These are phyloP conservation scores for Myxozyma sirexii DNA, from an alignment of 805 yeast genomes.

Conservation along the genomic window DNA sequence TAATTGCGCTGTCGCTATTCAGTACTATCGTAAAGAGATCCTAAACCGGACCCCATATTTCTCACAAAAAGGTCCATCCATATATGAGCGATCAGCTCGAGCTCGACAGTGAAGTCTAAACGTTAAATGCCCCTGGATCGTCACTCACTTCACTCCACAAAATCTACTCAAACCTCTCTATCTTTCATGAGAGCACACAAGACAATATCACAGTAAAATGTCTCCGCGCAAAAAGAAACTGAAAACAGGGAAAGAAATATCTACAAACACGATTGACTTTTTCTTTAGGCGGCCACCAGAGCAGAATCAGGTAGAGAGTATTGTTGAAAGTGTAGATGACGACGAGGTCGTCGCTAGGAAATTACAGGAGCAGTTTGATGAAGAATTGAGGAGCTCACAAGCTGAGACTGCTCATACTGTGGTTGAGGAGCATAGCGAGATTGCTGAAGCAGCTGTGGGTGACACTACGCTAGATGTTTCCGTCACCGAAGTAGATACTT, in stretches of 20 bases:
- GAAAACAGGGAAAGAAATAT: neutral
- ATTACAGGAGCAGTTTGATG: constrained; percentile 32
- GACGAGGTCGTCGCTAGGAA: constrained; percentile 33
- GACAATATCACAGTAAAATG: neutral
- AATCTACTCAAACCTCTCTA: too few species aligned
- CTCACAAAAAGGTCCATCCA: too few species aligned
- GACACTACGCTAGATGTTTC: too few species aligned
- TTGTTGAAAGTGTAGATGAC: neutral
- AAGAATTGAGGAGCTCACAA: constrained; percentile 9
- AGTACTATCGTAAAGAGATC: too few species aligned
- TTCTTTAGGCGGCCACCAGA: constrained; percentile 6
- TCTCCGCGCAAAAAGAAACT: constrained; percentile 8
- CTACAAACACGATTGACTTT: constrained; percentile 16
- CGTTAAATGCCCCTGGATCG: constrained; percentile 4
- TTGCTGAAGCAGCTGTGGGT: too few species aligned
- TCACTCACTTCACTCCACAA: too few species aligned
- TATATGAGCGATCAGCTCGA: too few species aligned
- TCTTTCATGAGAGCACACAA: neutral
- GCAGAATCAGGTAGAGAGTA: neutral
- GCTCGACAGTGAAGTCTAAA: neutral
- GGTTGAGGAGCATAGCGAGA: too few species aligned
- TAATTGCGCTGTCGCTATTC: too few species aligned
- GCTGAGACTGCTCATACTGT: neutral
- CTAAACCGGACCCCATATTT: too few species aligned
- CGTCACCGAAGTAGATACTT: too few species aligned